phyloP scores from a whole-genome alignment of 2,329 filamentous ascomycete genomes.

The Neofusicoccum laricinum region DNA sequence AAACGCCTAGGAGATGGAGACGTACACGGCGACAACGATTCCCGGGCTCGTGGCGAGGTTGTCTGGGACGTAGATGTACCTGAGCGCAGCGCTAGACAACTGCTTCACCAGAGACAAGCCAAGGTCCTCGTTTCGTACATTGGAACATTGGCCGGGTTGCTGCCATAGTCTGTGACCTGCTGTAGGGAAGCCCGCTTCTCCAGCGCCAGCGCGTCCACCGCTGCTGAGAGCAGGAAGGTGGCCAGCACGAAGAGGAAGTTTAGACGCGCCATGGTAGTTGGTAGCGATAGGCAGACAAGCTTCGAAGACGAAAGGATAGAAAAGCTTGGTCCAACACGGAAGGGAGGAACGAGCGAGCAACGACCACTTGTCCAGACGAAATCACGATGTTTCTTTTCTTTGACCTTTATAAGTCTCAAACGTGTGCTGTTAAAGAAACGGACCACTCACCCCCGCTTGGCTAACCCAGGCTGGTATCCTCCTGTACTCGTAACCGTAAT shows the following conservation, averaged over 20 bases:
- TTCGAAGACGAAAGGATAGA: not conserved
- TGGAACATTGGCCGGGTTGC: slow-evolving; percentile 48
- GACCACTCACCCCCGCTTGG: not conserved
- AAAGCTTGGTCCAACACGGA: not conserved
- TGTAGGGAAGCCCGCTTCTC: slow-evolving; percentile 25
- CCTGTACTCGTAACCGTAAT: not conserved
- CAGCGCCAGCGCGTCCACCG: not conserved
- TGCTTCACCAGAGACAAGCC: not conserved
- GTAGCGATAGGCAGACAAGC: not conserved
- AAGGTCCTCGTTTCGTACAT: slow-evolving; percentile 40
- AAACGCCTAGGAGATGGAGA: not conserved
- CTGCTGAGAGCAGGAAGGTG: not conserved
- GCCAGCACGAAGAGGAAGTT: not conserved
- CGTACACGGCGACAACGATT: slow-evolving; percentile 48
- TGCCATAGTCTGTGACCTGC: slow-evolving; percentile 42
- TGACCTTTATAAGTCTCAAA: not conserved
- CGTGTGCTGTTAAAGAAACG: not conserved
- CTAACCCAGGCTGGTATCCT: not conserved
- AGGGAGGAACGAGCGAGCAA: not conserved
- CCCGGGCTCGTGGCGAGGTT: slow-evolving; percentile 47
- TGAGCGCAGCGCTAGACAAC: not conserved
- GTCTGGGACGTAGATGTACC: slow-evolving; percentile 45
- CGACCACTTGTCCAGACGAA: not conserved
- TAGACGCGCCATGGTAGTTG: not conserved
- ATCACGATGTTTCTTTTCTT: not conserved